A percentile compares a stretch with the other conserved stretches of the same genome.
These are phyloP conservation scores for Xylaria digitata DNA, from an alignment of 2,329 filamentous ascomycete genomes.

Conservation along the genomic window DNA sequence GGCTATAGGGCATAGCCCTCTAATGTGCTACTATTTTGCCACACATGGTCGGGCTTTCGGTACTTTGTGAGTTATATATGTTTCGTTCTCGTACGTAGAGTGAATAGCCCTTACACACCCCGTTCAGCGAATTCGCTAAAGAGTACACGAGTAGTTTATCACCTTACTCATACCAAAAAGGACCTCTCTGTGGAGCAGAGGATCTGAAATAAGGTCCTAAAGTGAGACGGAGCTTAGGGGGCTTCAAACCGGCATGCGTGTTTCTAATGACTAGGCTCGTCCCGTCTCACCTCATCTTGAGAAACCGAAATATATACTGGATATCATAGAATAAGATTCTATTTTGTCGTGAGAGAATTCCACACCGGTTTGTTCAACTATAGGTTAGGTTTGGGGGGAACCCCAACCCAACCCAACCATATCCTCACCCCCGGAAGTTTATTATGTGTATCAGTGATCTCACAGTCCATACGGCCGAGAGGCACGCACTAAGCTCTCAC, in stretches of 20 bases:
- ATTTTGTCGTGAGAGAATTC: background rate
- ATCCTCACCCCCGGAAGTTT: background rate
- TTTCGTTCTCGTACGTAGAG: background rate
- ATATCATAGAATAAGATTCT: no score
- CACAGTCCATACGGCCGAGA: constrained; percentile 4
- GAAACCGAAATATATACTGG: background rate
- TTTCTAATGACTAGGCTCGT: background rate
- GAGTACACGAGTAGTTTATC: no score
- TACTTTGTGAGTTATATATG: background rate
- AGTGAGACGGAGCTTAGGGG: background rate
- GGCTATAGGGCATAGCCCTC: background rate
- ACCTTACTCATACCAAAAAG: no score
- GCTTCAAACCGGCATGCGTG: background rate
- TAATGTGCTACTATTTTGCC: background rate
- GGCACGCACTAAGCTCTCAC: background rate
- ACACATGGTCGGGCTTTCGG: background rate
- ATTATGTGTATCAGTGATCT: constrained; percentile 6
- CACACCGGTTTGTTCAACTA: background rate
- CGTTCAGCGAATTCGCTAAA: background rate
- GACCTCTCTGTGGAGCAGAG: no score
- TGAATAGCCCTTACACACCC: background rate
- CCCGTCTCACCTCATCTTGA: background rate
- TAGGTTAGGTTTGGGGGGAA: background rate
- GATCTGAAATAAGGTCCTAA: no score
- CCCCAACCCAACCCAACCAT: background rate